Percentiles rank a stretch among this genome's conserved stretches.
These are phyloP conservation scores for Cutaneotrichosporon sp. DNA, from an alignment of 1,284 basidiomycete genomes.

Conservation along the genomic window DNA sequence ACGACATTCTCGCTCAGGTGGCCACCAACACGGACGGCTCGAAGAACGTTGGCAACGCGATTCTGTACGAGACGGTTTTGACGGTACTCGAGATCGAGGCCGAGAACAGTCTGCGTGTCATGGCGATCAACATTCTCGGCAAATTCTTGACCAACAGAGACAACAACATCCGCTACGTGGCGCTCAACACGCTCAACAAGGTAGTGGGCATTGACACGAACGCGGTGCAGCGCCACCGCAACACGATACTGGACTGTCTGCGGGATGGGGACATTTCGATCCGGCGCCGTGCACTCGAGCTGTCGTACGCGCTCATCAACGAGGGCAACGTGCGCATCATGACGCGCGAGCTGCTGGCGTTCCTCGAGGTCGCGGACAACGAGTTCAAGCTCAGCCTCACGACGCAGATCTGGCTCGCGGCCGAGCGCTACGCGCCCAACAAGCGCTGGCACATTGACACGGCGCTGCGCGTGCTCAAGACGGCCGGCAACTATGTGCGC, in stretches of 20 bases:
- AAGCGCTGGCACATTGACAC: slow-evolving; percentile 99
- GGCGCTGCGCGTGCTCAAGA: slow-evolving; percentile 81
- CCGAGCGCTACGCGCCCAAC: slow-evolving; percentile 94
- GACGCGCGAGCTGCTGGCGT: slow-evolving; percentile 86
- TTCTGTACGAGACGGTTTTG: slow-evolving; percentile 95
- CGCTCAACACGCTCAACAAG: slow-evolving; percentile 96
- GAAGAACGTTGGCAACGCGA: slow-evolving; percentile 98
- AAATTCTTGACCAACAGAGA: slow-evolving; percentile 97
- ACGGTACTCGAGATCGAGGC: slow-evolving; percentile 98
- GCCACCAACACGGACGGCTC: slow-evolving; percentile 97
- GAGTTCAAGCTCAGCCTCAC: slow-evolving; percentile 99
- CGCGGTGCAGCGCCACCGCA: slow-evolving; percentile 95
- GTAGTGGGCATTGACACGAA: slow-evolving; percentile 97
- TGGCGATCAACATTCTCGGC: slow-evolving; percentile 99
- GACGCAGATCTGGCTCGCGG: slow-evolving; percentile 92
- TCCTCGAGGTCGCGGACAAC: slow-evolving; percentile 96
- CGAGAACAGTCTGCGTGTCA: slow-evolving; percentile 88
- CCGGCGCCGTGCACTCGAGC: slow-evolving; percentile 87
- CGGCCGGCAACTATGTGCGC: slow-evolving; percentile 98
- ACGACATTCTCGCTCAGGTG: slow-evolving; percentile 94
- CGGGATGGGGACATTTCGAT: slow-evolving; percentile 99
- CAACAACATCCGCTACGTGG: slow-evolving; percentile 99
- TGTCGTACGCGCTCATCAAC: slow-evolving; percentile 96
- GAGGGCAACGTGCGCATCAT: slow-evolving; percentile 90
- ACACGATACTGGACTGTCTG: slow-evolving; percentile 96